These are phyloP conservation scores for Mortierella hygrophila DNA, from an alignment of 192 early-diverging fungal genomes.

Conservation along the genomic window DNA sequence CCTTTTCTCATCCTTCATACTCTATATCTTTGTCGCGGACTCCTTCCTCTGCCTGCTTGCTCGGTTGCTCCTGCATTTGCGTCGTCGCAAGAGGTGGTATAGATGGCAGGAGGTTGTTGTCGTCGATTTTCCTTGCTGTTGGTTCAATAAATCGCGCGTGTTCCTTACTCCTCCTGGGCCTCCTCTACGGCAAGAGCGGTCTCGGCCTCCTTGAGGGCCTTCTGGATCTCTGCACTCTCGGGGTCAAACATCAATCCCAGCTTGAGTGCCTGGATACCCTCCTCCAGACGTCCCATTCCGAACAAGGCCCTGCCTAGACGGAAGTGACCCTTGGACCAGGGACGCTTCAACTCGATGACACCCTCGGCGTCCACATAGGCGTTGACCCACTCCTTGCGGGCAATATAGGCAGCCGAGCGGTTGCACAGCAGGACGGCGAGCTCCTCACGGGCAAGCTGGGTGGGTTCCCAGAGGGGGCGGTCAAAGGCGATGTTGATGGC, in stretches of 20 bases:
- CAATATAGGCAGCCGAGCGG: slow-evolving; percentile 74
- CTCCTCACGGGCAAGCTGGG: slow-evolving; percentile 74
- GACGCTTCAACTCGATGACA: slow-evolving; percentile 74
- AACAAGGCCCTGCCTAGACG: slow-evolving; percentile 88
- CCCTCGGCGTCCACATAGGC: slow-evolving; percentile 80
- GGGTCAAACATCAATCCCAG: slow-evolving; percentile 82
- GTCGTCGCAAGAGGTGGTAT: not conserved
- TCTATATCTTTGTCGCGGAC: not conserved
- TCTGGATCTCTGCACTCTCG: slow-evolving; percentile 80
- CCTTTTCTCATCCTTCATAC: not conserved
- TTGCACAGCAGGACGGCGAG: slow-evolving; percentile 74
- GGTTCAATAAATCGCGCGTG: not conserved
- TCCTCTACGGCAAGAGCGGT: slow-evolving; percentile 17
- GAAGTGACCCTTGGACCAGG: slow-evolving; percentile 83
- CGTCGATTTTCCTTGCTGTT: not conserved
- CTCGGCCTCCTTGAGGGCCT: slow-evolving; percentile 77
- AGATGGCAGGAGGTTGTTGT: not conserved
- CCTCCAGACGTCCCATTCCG: slow-evolving; percentile 81
- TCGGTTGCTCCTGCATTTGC: not conserved
- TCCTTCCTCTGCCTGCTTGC: not conserved
- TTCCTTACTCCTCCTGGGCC: not conserved
- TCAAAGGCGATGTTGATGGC: slow-evolving; percentile 85
- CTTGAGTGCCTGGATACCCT: slow-evolving; percentile 87
- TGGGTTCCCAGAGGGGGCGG: slow-evolving; percentile 82
- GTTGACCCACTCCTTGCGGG: slow-evolving; percentile 72